A percentile compares a stretch with the other conserved stretches of the same genome.
These are phyloP conservation scores for Gossypium mustelinum DNA, from an alignment of 345 rosid species.

Conservation along the genomic window DNA sequence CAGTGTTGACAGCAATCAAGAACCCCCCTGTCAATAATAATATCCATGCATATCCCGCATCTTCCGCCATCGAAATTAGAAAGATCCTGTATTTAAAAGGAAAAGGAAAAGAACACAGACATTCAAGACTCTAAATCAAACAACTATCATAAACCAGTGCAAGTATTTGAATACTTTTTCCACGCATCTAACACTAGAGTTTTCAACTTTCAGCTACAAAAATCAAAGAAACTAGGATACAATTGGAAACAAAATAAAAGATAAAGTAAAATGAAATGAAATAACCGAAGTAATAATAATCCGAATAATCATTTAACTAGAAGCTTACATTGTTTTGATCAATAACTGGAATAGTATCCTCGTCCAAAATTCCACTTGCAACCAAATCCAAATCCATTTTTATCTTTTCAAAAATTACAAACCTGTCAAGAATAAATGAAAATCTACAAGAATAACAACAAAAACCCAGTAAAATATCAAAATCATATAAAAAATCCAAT, in stretches of 20 bases:
- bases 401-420: not conserved
- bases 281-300: not conserved
- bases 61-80: constrained; percentile 62
- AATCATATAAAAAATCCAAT: not conserved
- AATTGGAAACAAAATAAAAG: not conserved
- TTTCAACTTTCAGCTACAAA: not conserved
- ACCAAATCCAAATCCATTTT: constrained; percentile 69
- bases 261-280: not conserved
- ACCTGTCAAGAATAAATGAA: constrained; percentile 16
- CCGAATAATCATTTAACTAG: not conserved
- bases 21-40: constrained; percentile 88
- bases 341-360: constrained; percentile 50
- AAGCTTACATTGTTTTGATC: constrained; percentile 48
- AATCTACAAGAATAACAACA: not conserved
- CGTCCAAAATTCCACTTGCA: constrained; percentile 44
- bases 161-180: not conserved
- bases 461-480: constrained; percentile 6
- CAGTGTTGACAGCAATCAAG: constrained; percentile 98
- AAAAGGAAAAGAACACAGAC: not conserved
- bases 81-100: constrained; percentile 45
- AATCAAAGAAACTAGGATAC: not conserved
- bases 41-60: constrained; percentile 98
- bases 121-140: not conserved
- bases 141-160: not conserved
- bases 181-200: not conserved